Evolutionary conservation across 345 rosid genomes (phyloP).

Genomic region (Ceriops decandra): DNA sequence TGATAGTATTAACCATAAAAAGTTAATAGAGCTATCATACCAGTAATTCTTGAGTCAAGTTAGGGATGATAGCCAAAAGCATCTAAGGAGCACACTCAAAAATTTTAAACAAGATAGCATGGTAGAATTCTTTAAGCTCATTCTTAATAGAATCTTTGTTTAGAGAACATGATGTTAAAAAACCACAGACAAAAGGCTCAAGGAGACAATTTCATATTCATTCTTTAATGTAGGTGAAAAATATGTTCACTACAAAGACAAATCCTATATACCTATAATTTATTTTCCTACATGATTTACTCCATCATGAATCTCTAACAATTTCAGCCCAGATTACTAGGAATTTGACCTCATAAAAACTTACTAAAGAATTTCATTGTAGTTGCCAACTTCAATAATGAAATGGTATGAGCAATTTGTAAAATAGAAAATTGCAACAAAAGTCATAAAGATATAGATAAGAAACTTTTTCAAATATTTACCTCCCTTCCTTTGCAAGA

Average conservation of each 20-base stretch:
- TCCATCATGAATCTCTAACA: too few species aligned
- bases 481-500: too few species aligned
- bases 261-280: not conserved
- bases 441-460: too few species aligned
- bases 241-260: not conserved
- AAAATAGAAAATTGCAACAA: too few species aligned
- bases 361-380: too few species aligned
- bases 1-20: conserved; percentile 8
- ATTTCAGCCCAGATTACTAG: too few species aligned
- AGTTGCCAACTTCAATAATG: too few species aligned
- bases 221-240: conserved; percentile 13
- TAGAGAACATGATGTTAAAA: conserved; percentile 67
- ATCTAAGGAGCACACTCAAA: conserved; percentile 73
- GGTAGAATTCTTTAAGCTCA: conserved; percentile 73
- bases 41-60: conserved; percentile 72
- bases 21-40: conserved; percentile 33
- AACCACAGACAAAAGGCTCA: conserved; percentile 60
- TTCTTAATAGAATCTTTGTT: conserved; percentile 59
- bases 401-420: too few species aligned
- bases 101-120: conserved; percentile 65
- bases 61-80: conserved; percentile 69
- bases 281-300: too few species aligned
- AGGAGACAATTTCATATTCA: conserved; percentile 27
- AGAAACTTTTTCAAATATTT: too few species aligned
- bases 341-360: too few species aligned